Evolutionary conservation across 805 yeast genomes (phyloP).

Genomic region (Barnettozyma salicaria): DNA sequence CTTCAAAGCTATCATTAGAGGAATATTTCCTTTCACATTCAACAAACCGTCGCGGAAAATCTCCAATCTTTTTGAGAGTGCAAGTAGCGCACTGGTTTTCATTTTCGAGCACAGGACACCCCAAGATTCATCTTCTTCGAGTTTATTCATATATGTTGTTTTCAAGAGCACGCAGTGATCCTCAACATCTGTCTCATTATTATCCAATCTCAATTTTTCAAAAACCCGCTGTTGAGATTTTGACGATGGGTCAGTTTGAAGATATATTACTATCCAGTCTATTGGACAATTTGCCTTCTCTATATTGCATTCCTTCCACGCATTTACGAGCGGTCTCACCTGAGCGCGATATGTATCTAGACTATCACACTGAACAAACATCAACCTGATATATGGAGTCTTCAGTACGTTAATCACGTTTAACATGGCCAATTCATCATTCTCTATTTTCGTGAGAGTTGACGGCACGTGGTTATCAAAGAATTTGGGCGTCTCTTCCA

Average conservation of each 20-base stretch:
- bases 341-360: conserved; percentile 72
- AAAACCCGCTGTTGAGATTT: conserved; percentile 41
- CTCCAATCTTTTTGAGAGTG: conserved; percentile 45
- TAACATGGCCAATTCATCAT: conserved; percentile 2
- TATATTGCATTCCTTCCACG: conserved; percentile 58
- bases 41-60: conserved; percentile 6
- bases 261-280: conserved; percentile 57
- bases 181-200: conserved; percentile 29
- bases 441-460: background rate
- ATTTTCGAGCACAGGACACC: conserved; percentile 37
- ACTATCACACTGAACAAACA: conserved; percentile 60
- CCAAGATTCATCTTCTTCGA: conserved; percentile 48
- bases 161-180: conserved; percentile 34
- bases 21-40: background rate
- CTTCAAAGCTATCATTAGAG: conserved; percentile 31
- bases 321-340: conserved; percentile 74
- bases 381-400: conserved; percentile 54
- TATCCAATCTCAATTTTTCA: conserved; percentile 53
- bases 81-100: conserved; percentile 43
- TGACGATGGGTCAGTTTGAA: conserved; percentile 33
- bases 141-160: conserved; percentile 17
- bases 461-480: conserved; percentile 15
- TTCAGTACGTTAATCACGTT: conserved; percentile 8
- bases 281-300: conserved; percentile 39
- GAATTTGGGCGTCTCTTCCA: conserved; percentile 49